phyloP scores from a whole-genome alignment of 208 protist genomes.

The Histomonas meleagridis region DNA sequence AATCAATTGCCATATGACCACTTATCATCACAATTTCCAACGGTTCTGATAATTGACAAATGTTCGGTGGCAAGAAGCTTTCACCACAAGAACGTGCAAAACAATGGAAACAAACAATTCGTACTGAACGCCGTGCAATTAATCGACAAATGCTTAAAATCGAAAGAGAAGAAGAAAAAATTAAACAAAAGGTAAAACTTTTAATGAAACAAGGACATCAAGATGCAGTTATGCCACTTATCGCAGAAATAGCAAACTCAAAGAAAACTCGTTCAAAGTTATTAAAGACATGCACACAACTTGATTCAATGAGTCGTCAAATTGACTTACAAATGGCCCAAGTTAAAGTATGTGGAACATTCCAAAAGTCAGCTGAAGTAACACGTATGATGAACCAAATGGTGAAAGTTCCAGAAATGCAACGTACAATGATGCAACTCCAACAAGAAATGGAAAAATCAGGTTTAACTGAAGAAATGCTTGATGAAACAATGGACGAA shows the following conservation, averaged over 20 bases:
- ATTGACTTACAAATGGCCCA: conserved; percentile 16
- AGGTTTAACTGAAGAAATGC: background rate
- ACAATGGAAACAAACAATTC: background rate
- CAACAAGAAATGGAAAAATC: conserved; percentile 23
- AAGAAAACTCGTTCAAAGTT: conserved; percentile 21
- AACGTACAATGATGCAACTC: background rate
- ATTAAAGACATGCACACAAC: background rate
- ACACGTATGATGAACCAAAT: background rate
- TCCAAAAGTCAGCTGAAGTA: background rate
- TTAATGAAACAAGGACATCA: conserved; percentile 7
- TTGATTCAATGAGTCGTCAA: background rate
- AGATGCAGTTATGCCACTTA: background rate
- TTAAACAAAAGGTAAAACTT: background rate
- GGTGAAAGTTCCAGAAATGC: background rate
- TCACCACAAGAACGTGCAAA: conserved; percentile 5
- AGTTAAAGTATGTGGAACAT: background rate
- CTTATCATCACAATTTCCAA: no score
- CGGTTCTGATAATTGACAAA: no score
- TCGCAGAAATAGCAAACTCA: background rate
- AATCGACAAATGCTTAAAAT: background rate
- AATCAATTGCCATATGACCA: no score
- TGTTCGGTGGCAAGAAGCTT: no score
- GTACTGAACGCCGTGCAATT: background rate
- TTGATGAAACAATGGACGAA: background rate
- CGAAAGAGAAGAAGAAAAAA: background rate